phyloP scores from a whole-genome alignment of 2,329 filamentous ascomycete genomes.

The Lanzia echinophila region DNA sequence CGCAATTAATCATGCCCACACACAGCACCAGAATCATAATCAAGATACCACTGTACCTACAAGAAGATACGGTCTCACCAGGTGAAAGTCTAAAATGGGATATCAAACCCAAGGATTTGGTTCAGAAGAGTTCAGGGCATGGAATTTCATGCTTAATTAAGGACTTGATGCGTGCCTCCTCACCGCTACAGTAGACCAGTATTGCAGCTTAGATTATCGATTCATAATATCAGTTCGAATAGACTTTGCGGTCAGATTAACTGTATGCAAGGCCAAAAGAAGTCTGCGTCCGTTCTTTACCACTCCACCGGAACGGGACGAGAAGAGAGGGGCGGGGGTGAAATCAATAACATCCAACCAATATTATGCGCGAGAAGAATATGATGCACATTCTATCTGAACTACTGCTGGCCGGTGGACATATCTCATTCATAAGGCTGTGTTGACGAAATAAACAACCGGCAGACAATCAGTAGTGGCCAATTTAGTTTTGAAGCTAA shows the following conservation, averaged over 20 bases:
- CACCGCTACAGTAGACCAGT: conserved; percentile 6
- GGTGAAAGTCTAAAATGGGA: neutral
- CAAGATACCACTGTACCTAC: neutral
- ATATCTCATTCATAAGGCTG: conserved; percentile 6
- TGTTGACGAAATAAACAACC: neutral
- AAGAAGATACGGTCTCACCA: no score
- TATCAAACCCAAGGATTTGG: neutral
- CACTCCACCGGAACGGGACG: neutral
- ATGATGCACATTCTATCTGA: neutral
- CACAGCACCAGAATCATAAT: neutral
- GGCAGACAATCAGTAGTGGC: neutral
- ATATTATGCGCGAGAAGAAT: neutral
- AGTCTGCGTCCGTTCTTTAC: neutral
- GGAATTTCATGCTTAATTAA: neutral
- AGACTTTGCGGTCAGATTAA: neutral
- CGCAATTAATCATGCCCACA: no score
- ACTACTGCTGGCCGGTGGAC: neutral
- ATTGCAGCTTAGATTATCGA: neutral
- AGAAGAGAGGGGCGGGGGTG: neutral
- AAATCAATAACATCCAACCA: conserved; percentile 1
- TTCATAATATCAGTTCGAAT: neutral
- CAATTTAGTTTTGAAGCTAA: neutral
- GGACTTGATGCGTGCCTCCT: neutral
- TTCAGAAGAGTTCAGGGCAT: conserved; percentile 3
- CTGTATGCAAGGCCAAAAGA: neutral